These are phyloP conservation scores for Apophysomyces elegans DNA, from an alignment of 371 early-diverging fungal species.

Conservation along the genomic window DNA sequence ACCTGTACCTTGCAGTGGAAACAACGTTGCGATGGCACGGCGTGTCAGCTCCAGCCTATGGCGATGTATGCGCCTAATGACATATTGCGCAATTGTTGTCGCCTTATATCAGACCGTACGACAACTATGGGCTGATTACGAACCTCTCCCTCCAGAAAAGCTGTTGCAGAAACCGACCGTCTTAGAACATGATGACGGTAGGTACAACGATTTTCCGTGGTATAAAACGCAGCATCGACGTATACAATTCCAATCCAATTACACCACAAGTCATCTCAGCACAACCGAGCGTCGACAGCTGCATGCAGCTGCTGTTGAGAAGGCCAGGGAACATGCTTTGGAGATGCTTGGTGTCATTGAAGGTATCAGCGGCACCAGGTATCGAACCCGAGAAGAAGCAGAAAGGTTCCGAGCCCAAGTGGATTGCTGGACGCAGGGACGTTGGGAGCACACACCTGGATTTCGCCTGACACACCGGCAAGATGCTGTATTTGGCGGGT, in stretches of 20 bases:
- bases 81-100: neutral
- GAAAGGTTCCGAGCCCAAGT: slow-evolving; percentile 13
- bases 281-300: neutral
- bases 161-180: neutral
- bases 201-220: slow-evolving; percentile 29
- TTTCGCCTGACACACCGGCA: slow-evolving; percentile 34
- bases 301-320: neutral
- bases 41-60: slow-evolving; percentile 1
- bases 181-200: neutral
- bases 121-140: neutral
- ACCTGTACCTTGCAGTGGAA: too few species aligned
- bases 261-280: neutral
- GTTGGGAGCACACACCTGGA: slow-evolving; percentile 12
- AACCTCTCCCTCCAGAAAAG: neutral
- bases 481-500: slow-evolving; percentile 46
- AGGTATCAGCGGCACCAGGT: slow-evolving; percentile 22
- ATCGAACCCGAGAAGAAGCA: slow-evolving; percentile 7
- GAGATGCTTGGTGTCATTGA: slow-evolving; percentile 5
- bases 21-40: neutral
- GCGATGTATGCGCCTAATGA: slow-evolving; percentile 1
- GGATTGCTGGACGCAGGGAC: slow-evolving; percentile 27
- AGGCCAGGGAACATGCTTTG: neutral
- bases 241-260: neutral
- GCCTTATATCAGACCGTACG: neutral
- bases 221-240: slow-evolving; percentile 10